Evolutionary conservation across 768 basidiomycete genomes (phyloP).

Genomic region (Cyclocybe cylindracea): DNA sequence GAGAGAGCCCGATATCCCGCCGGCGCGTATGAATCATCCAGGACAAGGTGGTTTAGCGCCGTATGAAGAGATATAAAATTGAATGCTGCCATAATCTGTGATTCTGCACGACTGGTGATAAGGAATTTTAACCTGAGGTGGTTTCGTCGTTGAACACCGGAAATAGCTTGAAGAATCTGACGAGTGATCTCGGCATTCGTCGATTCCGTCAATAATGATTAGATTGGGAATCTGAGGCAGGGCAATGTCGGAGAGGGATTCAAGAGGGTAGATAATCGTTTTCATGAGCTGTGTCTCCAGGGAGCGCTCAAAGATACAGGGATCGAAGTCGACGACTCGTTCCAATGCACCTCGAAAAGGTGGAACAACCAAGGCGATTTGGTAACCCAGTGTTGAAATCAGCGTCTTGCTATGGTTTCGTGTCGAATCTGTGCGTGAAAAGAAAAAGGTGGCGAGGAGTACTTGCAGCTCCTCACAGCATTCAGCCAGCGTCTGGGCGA

Average conservation of each 20-base stretch:
- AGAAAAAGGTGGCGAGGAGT: background rate
- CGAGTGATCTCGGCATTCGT: conserved; percentile 6
- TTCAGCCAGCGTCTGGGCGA: background rate
- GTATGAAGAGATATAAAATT: background rate
- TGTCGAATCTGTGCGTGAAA: background rate
- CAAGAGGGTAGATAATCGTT: background rate
- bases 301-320: background rate
- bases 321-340: background rate
- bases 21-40: background rate
- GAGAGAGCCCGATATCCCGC: no score
- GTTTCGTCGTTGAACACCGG: background rate
- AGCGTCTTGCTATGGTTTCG: background rate
- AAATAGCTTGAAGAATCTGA: conserved; percentile 3
- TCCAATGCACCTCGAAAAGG: background rate
- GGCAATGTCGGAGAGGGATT: background rate
- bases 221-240: background rate
- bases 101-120: conserved; percentile 8
- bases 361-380: background rate
- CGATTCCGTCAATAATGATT: conserved; percentile 12
- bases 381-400: background rate
- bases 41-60: background rate
- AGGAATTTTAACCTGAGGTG: conserved; percentile 3
- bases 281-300: background rate
- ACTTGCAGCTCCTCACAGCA: background rate
- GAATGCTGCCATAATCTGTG: background rate